These are phyloP conservation scores for Epicoccum nigrum DNA, from an alignment of 2,329 filamentous ascomycete species.

Conservation along the genomic window DNA sequence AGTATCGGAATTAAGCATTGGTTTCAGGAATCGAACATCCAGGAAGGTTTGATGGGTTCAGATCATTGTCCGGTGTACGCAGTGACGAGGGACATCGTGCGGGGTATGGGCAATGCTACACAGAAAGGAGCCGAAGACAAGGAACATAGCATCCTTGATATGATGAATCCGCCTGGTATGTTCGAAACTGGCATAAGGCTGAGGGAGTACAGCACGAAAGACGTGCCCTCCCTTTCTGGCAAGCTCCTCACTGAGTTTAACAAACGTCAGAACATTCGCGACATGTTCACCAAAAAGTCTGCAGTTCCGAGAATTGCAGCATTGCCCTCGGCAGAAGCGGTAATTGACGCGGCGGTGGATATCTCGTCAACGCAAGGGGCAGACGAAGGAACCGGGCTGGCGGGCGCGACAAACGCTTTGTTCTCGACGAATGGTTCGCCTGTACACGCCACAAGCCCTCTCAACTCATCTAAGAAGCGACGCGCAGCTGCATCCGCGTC, in stretches of 20 bases:
- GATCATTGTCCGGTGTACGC: constrained; percentile 96
- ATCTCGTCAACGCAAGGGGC: constrained; percentile 8
- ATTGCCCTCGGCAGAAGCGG: constrained; percentile 2
- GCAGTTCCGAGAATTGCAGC: constrained; percentile 13
- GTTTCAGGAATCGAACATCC: constrained; percentile 83
- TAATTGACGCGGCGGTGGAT: constrained; percentile 1
- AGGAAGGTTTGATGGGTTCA: constrained; percentile 90
- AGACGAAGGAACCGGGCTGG: constrained; percentile 12
- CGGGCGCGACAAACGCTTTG: constrained; percentile 21
- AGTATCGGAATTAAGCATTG: constrained; percentile 78
- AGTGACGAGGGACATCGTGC: constrained; percentile 68
- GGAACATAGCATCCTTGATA: constrained; percentile 65
- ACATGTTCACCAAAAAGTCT: constrained; percentile 75
- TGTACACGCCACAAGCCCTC: constrained; percentile 19
- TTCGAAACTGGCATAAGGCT: constrained; percentile 71
- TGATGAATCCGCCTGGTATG: constrained; percentile 77
- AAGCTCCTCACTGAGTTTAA: constrained; percentile 88
- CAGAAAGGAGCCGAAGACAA: constrained; percentile 42
- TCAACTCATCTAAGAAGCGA: constrained; percentile 42
- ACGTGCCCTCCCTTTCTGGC: constrained; percentile 76
- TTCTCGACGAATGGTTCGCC: constrained; percentile 1
- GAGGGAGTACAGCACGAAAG: constrained; percentile 68
- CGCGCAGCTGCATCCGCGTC: constrained; percentile 27
- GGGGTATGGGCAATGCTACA: constrained; percentile 30
- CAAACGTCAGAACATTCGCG: constrained; percentile 81